Base-by-base conservation (phyloP, 805 yeast species). In the Barnettozyma sp. region DNA sequence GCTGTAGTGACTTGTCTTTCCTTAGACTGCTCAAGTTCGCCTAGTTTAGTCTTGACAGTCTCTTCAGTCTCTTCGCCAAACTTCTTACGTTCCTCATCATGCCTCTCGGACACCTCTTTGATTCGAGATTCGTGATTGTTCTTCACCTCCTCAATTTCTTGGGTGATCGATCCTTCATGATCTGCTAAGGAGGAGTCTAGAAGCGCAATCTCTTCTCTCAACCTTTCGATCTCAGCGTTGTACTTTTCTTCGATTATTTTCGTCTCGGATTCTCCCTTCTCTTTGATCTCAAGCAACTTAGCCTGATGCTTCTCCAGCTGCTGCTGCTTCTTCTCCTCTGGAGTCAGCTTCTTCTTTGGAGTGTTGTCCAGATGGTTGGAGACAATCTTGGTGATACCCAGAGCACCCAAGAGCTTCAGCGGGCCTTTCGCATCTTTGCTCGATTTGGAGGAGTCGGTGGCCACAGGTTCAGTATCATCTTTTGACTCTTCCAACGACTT, bases 11-110 rank as follows among this genome's bases (percentile, higher is more conserved):
- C 40, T 30, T 53, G 56, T 10, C 38, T 40, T 11, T 25, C 33
- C 37, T 50, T 48, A 10, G 49, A 36, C n/a, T 41, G 36, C 16
- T 50, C 52, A 35, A 52, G 38, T 14, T 42, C 54, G 19, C 39
- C 35, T 13, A 35, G 28, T 32, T 50, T 50, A 13, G 37, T 37
- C 17, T 35, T 26, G 31, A 47, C 45, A 26, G 42, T 43, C 16
- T 33, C 23, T 26, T 50, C 54, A 14, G 51, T 52, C 34, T 54
- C 55, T 28, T 50, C 48, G 15, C 31, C 26, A 28, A 38, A 42
- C 12, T 29, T 30, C 22, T 41, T 30, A 36, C 49, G 52, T 5
- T 38, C 36, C 31, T 48, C 54, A 21, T 38, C 52, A 23, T 48
- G 56, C 33, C 50, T 34, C 27, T 43, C 49, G 22, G 37, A 47